Percentiles rank a stretch among this genome's conserved stretches.
phyloP scores from a whole-genome alignment of 75 land plant species.

The Azolla pinnata region DNA sequence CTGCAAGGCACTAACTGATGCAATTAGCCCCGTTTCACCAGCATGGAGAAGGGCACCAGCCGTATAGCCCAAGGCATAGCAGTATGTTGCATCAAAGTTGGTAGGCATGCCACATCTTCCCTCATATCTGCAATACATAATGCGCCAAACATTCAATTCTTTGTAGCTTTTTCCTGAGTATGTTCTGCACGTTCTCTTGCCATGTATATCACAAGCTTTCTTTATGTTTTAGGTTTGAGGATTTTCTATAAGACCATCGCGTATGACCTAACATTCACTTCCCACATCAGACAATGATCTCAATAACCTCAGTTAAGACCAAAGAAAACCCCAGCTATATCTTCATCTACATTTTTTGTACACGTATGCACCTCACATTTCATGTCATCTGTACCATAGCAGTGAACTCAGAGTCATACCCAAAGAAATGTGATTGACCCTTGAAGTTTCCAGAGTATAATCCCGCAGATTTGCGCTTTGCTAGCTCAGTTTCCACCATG shows the following conservation, averaged over 20 bases:
- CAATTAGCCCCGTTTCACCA: constrained; percentile 83
- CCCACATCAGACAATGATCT: no score
- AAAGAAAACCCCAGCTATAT: no score
- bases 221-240: no score
- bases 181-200: no score
- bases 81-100: constrained; percentile 84
- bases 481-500: constrained; percentile 90
- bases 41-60: constrained; percentile 79
- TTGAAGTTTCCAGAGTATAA: constrained; percentile 53
- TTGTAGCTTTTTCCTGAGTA: no score
- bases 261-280: no score
- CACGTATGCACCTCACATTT: no score
- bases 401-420: constrained; percentile 29
- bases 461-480: constrained; percentile 52
- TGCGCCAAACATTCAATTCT: background rate
- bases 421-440: constrained; percentile 95
- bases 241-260: no score
- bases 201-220: no score
- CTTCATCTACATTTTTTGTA: no score
- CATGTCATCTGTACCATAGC: no score
- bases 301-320: no score
- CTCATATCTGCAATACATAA: constrained; percentile 53
- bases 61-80: constrained; percentile 87
- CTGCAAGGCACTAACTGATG: constrained; percentile 58
- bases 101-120: constrained; percentile 97